These are phyloP conservation scores for Ganoderma meredithae DNA, from an alignment of 1,284 basidiomycete genomes.

Conservation along the genomic window DNA sequence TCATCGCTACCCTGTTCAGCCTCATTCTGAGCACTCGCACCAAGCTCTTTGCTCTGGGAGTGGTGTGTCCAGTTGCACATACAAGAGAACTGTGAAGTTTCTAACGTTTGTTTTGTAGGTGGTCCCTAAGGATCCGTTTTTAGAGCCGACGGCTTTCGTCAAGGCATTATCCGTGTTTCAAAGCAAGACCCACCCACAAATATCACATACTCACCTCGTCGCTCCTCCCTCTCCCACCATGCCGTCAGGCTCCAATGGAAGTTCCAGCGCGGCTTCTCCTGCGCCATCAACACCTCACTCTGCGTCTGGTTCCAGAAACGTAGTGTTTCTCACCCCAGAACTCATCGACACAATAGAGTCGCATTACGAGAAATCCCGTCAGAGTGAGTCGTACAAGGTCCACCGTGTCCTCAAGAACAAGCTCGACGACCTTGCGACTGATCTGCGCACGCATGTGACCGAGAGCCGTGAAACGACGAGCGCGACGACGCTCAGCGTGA, in stretches of 20 bases:
- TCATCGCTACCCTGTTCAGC: slow-evolving; percentile 73
- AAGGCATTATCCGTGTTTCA: slow-evolving; percentile 39
- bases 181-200: slow-evolving; percentile 35
- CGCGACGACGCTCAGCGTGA: slow-evolving; percentile 51
- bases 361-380: slow-evolving; percentile 58
- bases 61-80: slow-evolving; percentile 40
- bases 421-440: slow-evolving; percentile 53
- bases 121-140: slow-evolving; percentile 79
- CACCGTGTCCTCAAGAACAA: slow-evolving; percentile 64
- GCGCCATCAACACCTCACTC: slow-evolving; percentile 18
- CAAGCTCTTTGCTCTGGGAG: slow-evolving; percentile 63
- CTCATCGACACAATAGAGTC: slow-evolving; percentile 56
- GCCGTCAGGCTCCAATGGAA: slow-evolving; percentile 26
- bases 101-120: slow-evolving; percentile 40
- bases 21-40: slow-evolving; percentile 71
- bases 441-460: slow-evolving; percentile 42
- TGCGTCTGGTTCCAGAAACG: slow-evolving; percentile 10
- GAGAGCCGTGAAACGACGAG: slow-evolving; percentile 34
- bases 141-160: slow-evolving; percentile 65
- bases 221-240: slow-evolving; percentile 31
- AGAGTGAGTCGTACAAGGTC: slow-evolving; percentile 65
- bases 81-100: slow-evolving; percentile 12
- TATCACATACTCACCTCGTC: slow-evolving; percentile 31
- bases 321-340: slow-evolving; percentile 52
- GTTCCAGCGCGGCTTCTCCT: slow-evolving; percentile 7